Evolutionary conservation across 2,329 filamentous ascomycete species (phyloP).

Genomic region (Cladosporium velox): DNA sequence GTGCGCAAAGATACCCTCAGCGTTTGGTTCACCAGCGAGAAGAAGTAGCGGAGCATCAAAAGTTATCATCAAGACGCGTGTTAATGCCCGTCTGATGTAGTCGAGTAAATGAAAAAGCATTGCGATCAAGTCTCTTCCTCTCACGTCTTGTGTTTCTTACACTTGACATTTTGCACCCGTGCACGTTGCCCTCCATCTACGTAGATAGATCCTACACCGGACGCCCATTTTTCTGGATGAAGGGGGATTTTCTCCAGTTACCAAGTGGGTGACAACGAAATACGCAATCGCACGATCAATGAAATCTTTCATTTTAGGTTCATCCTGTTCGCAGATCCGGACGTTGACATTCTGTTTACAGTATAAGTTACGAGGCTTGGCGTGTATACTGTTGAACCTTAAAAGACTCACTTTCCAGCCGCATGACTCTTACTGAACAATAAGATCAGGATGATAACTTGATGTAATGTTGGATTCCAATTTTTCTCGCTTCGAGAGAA

Average conservation of each 20-base stretch:
- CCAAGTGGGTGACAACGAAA: not conserved
- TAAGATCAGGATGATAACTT: not conserved
- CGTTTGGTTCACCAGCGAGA: constrained; percentile 12
- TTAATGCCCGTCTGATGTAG: not conserved
- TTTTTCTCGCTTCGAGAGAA: not conserved
- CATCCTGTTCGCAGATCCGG: not conserved
- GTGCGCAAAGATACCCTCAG: constrained; percentile 16
- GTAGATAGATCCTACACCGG: no score
- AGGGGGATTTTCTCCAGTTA: not conserved
- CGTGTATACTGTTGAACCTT: not conserved
- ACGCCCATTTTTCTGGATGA: no score
- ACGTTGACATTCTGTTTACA: not conserved
- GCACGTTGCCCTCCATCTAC: no score
- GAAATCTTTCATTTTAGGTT: not conserved
- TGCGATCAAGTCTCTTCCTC: not conserved
- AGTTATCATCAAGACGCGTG: not conserved
- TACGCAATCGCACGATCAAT: not conserved
- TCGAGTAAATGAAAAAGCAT: not conserved
- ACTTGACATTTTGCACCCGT: no score
- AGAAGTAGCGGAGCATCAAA: constrained; percentile 4
- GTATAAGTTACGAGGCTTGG: not conserved
- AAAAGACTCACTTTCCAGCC: not conserved
- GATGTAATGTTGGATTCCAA: not conserved
- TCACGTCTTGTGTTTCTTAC: not conserved
- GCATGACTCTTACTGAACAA: not conserved